Percentiles rank a stretch among this genome's conserved stretches.
Evolutionary conservation across 164 flowering plant genomes (phyloP).

Genomic region (Echeveria elegans): DNA sequence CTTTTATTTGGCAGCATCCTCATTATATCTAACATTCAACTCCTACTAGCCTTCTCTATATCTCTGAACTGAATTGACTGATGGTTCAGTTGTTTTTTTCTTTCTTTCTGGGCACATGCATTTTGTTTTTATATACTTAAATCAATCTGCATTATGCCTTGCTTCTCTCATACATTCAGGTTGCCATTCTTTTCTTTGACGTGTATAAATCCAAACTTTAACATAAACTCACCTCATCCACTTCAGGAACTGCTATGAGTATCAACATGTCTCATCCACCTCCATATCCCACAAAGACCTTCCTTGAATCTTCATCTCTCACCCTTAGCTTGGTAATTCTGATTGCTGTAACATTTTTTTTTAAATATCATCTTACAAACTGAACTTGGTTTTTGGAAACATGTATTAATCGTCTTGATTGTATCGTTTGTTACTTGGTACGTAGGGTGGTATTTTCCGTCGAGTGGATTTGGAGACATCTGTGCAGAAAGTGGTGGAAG

Average conservation of each 20-base stretch:
- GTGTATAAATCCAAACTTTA: conserved; percentile 13
- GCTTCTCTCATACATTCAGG: conserved; percentile 21
- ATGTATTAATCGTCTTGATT: background rate
- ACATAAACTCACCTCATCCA: conserved; percentile 12
- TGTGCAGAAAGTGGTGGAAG: conserved; percentile 46
- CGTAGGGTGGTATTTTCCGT: conserved; percentile 83
- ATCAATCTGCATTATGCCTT: background rate
- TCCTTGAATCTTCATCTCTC: conserved; percentile 84
- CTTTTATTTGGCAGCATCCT: conserved; percentile 6
- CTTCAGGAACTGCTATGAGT: conserved; percentile 29
- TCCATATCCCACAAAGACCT: conserved; percentile 55
- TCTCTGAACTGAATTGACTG: background rate
- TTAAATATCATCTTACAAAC: background rate
- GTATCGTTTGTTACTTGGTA: conserved; percentile 1
- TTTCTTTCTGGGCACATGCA: background rate
- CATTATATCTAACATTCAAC: conserved; percentile 76
- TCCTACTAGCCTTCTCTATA: conserved; percentile 32
- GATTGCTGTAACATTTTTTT: background rate
- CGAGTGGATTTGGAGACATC: conserved; percentile 25
- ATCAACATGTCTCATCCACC: conserved; percentile 47
- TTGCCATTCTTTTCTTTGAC: conserved; percentile 21
- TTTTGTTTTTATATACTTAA: conserved; percentile 5
- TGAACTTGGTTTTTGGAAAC: background rate
- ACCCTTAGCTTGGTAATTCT: conserved; percentile 79
- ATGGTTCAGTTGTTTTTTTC: background rate